Evolutionary conservation across 257 asterid species (phyloP).

Genomic region (Verbascum thapsus): DNA sequence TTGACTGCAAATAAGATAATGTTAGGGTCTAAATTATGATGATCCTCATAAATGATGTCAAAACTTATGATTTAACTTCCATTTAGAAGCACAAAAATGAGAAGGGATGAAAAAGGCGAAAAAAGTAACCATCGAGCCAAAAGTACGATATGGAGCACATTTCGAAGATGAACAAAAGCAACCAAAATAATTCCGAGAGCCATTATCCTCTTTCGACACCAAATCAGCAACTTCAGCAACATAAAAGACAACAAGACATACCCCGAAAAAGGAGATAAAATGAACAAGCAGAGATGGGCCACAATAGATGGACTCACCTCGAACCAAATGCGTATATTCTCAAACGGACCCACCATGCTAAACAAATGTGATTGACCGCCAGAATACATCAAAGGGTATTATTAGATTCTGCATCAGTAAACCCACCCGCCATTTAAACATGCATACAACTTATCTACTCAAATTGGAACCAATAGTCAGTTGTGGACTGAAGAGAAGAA

Average conservation of each 20-base stretch:
- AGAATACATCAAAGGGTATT: constrained; percentile 44
- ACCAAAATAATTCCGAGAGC: constrained; percentile 26
- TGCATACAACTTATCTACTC: constrained; percentile 33
- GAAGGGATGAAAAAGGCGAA: neutral
- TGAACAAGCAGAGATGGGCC: constrained; percentile 28
- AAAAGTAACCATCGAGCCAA: constrained; percentile 12
- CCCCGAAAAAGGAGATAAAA: constrained; percentile 27
- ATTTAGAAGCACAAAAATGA: neutral
- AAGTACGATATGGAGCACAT: neutral
- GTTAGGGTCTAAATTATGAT: constrained; percentile 9
- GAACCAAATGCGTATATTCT: constrained; percentile 35
- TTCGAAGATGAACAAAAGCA: constrained; percentile 18
- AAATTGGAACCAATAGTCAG: neutral
- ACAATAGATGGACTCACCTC: constrained; percentile 47
- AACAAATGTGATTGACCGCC: constrained; percentile 37
- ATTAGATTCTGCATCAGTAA: constrained; percentile 49
- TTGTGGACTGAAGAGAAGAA: constrained; percentile 3
- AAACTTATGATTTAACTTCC: neutral
- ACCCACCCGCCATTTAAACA: constrained; percentile 50
- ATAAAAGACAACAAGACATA: constrained; percentile 17
- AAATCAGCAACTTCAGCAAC: constrained; percentile 31
- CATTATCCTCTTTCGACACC: constrained; percentile 15
- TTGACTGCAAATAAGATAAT: constrained; percentile 54
- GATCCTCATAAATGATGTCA: constrained; percentile 2
- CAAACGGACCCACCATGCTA: constrained; percentile 48